Evolutionary conservation across 2,329 filamentous ascomycete species (phyloP).

Genomic region (Pseudogymnoascus destructans): DNA sequence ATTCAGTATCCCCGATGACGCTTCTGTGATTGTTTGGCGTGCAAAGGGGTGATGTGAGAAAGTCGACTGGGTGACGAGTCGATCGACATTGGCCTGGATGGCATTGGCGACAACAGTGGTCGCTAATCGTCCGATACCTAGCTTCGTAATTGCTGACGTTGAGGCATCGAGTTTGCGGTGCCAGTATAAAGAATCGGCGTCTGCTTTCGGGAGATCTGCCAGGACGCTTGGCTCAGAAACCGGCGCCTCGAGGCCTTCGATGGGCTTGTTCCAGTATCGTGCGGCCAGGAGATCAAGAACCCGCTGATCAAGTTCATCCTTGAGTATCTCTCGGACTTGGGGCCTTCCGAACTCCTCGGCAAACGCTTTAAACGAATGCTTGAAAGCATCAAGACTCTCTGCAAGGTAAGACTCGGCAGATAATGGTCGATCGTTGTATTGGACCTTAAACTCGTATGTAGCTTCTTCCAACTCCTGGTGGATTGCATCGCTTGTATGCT

Average conservation of each 20-base stretch:
- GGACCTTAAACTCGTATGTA: constrained; percentile 97
- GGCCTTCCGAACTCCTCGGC: constrained; percentile 78
- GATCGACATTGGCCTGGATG: constrained; percentile 74
- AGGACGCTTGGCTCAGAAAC: constrained; percentile 59
- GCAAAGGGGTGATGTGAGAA: constrained; percentile 88
- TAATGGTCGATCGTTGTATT: constrained; percentile 92
- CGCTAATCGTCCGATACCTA: constrained; percentile 83
- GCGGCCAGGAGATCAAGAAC: constrained; percentile 87
- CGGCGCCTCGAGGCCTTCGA: constrained; percentile 62
- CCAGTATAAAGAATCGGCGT: constrained; percentile 81
- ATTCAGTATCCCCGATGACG: constrained; percentile 77
- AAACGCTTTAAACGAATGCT: constrained; percentile 94
- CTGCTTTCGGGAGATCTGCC: constrained; percentile 68
- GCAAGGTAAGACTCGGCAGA: constrained; percentile 95
- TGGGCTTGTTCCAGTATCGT: constrained; percentile 92
- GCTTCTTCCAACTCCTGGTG: constrained; percentile 92
- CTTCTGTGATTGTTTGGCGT: constrained; percentile 81
- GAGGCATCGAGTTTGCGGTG: constrained; percentile 88
- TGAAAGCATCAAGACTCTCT: constrained; percentile 89
- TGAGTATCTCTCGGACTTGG: constrained; percentile 80
- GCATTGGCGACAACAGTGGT: constrained; percentile 82
- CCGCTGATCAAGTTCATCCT: constrained; percentile 85
- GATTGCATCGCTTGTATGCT: constrained; percentile 82
- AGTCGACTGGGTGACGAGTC: constrained; percentile 63
- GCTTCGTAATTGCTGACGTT: constrained; percentile 77